Evolutionary conservation across 73 alveolate genomes (phyloP).

Genomic region (Paramecium pentaurelia): DNA sequence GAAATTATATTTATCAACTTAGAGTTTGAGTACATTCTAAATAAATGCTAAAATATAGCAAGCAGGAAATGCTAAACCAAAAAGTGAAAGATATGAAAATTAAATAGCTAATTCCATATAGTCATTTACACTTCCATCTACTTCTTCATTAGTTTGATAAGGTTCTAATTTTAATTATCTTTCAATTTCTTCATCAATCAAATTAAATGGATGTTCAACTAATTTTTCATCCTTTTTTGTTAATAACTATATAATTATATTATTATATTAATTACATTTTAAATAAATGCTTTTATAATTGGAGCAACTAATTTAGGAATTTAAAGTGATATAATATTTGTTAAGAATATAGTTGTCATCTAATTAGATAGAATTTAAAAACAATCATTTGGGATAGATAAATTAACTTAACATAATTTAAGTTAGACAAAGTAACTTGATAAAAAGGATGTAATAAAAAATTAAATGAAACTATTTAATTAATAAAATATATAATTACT

Average conservation of each 20-base stretch:
- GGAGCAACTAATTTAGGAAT: constrained; percentile 59
- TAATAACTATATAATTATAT: background rate
- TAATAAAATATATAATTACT: background rate
- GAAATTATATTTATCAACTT: constrained; percentile 57
- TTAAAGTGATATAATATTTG: constrained; percentile 10
- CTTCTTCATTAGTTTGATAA: constrained; percentile 45
- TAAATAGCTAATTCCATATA: constrained; percentile 63
- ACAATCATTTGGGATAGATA: constrained; percentile 1
- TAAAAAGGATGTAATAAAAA: constrained; percentile 71
- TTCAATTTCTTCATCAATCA: constrained; percentile 47
- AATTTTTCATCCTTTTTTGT: background rate
- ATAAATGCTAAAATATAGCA: constrained; percentile 52
- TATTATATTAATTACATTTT: background rate
- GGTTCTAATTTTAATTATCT: constrained; percentile 50
- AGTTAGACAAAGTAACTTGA: constrained; percentile 14
- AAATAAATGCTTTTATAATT: background rate
- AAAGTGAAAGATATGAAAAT: constrained; percentile 56
- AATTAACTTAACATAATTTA: background rate
- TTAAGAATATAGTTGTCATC: constrained; percentile 53
- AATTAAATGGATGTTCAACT: constrained; percentile 29
- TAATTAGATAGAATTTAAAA: constrained; percentile 54
- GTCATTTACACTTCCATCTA: constrained; percentile 67
- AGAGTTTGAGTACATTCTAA: constrained; percentile 23
- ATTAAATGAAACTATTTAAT: constrained; percentile 55
- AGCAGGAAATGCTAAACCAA: constrained; percentile 67